Evolutionary conservation across 2,329 filamentous ascomycete genomes (phyloP).

Genomic region (Davidsoniella neocaledoniae): DNA sequence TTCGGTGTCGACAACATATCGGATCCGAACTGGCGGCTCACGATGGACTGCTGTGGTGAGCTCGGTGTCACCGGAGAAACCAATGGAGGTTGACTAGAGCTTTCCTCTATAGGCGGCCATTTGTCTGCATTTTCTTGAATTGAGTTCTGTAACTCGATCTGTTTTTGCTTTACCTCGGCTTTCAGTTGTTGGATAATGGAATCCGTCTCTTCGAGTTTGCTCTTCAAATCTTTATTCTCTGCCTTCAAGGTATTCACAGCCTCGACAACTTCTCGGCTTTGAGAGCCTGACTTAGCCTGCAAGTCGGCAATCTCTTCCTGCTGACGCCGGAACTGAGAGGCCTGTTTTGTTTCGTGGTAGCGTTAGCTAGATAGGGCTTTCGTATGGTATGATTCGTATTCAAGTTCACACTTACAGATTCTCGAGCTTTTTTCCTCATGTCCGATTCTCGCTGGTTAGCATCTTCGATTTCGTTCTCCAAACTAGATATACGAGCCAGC

Average conservation of each 20-base stretch:
- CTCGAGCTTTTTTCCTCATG: constrained; percentile 73
- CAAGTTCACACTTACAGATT: constrained; percentile 43
- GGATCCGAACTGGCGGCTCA: constrained; percentile 1
- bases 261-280: background rate
- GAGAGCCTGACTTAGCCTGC: constrained; percentile 23
- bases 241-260: background rate
- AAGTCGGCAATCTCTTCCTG: constrained; percentile 72
- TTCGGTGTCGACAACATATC: constrained; percentile 5
- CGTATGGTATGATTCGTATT: background rate
- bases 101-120: constrained; percentile 4
- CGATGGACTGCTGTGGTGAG: constrained; percentile 5
- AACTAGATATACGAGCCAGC: constrained; percentile 53
- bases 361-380: background rate
- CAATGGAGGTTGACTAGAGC: background rate
- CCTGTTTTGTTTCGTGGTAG: background rate
- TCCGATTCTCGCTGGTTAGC: constrained; percentile 68
- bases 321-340: constrained; percentile 25
- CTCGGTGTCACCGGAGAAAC: background rate
- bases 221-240: constrained; percentile 1
- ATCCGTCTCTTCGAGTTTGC: background rate
- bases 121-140: background rate
- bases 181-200: constrained; percentile 2
- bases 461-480: constrained; percentile 89
- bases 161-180: constrained; percentile 2
- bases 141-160: background rate